These are phyloP conservation scores for Eimeria maxima DNA, from an alignment of 169 alveolate species.

Conservation along the genomic window DNA sequence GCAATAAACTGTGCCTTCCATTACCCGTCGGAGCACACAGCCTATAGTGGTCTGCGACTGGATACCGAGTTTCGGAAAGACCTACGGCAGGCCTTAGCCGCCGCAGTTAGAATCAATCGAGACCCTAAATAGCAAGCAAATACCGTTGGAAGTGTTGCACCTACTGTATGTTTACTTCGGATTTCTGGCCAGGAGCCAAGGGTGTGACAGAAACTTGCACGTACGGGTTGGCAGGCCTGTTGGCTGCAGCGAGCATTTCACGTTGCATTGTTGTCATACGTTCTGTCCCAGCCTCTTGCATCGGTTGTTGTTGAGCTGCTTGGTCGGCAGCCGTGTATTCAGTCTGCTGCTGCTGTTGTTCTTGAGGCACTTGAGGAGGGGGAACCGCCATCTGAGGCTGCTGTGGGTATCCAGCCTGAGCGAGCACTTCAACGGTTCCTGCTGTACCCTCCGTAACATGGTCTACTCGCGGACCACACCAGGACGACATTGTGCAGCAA, in stretches of 20 bases:
- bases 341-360: slow-evolving; percentile 15
- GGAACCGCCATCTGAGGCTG: slow-evolving; percentile 61
- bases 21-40: slow-evolving; percentile 1
- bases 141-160: background rate
- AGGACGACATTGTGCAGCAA: slow-evolving; percentile 80
- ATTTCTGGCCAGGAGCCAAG: slow-evolving; percentile 76
- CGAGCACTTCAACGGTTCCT: slow-evolving; percentile 83
- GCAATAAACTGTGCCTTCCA: slow-evolving; percentile 3
- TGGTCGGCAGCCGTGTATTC: background rate
- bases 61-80: background rate
- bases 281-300: slow-evolving; percentile 49
- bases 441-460: slow-evolving; percentile 76
- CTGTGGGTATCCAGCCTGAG: slow-evolving; percentile 84
- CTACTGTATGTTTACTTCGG: slow-evolving; percentile 76
- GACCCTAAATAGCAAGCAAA: slow-evolving; percentile 57
- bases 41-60: slow-evolving; percentile 31
- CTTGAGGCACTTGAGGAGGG: background rate
- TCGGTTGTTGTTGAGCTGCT: slow-evolving; percentile 33
- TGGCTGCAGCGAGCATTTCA: slow-evolving; percentile 58
- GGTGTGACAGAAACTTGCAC: slow-evolving; percentile 81
- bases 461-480: slow-evolving; percentile 79
- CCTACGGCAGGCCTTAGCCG: background rate
- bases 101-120: slow-evolving; percentile 29
- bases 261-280: slow-evolving; percentile 63
- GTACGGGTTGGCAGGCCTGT: slow-evolving; percentile 62